Base-by-base conservation (phyloP, 106 monocot genomes). In the Dioscorea zingiberensis region DNA sequence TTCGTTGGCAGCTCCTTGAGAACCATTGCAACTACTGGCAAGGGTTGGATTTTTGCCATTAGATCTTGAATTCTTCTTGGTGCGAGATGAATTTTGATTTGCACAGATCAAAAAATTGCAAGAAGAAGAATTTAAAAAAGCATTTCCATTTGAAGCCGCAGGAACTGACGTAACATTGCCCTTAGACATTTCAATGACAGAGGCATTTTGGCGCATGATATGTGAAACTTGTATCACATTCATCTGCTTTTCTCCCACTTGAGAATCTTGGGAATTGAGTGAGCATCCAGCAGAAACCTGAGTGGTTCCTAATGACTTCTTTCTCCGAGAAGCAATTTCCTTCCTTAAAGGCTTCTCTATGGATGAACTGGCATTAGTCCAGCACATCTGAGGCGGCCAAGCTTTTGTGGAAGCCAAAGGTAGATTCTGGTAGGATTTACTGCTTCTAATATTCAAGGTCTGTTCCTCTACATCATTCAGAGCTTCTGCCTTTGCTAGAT, bases 261-360 rank as follows among this genome's bases (percentile, higher is more conserved):
- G 23, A 24, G 63, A 45, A 8, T 29, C 23, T 2, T 27, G 29
- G 56, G 25, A 60, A 32, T 25, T 24, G 16, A n/a, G 28, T 74
- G 66, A 49, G 30, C 22, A 1, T 19, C 13, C 44, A 60, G 55
- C n/a, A 21, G 60, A 61, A 68, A 55, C 61, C 18, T 68, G 54
- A 38, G 24, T 16, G 15, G 19, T 13, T 19, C 19, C 19, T 51
- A 19, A 9, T 16, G 19, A 4, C n/a, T 45, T 45, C n/a, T 10
- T 18, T 0, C 0, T 15, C 26, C 25, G 6, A 58, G 61, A 0
- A 30, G 44, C 18, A 55, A 48, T 67, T 73, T 79, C 29, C 73
- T 73, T 69, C 64, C 54, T 69, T 24, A 30, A 25, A 27, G 12
- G 18, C 55, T 73, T 77, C 19, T 27, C 54, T 44, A 30, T n/a